phyloP scores from a whole-genome alignment of 2,329 filamentous ascomycete species.

The Peltaster fructicola region DNA sequence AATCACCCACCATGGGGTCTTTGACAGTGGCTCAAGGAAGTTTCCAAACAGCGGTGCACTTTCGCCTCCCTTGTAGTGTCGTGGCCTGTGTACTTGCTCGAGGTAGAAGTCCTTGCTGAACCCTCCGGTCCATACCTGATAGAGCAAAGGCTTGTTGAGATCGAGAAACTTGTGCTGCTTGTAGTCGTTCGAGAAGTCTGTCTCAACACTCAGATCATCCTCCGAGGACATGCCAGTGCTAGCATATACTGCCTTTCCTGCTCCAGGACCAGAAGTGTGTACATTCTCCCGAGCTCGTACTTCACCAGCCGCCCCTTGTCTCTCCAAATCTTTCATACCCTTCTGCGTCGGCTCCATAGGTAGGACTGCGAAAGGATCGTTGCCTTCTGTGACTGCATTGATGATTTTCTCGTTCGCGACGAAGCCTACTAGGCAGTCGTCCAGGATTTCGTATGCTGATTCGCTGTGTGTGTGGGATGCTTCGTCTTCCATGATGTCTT shows the following conservation, averaged over 20 bases:
- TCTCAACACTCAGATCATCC: slow-evolving; percentile 75
- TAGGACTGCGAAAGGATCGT: slow-evolving; percentile 31
- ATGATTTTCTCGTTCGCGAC: slow-evolving; percentile 43
- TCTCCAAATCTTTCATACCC: slow-evolving; percentile 32
- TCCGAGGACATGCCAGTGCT: slow-evolving; percentile 75
- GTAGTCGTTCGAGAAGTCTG: slow-evolving; percentile 59
- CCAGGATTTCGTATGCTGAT: slow-evolving; percentile 85
- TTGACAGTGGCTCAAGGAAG: slow-evolving; percentile 90
- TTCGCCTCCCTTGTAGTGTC: slow-evolving; percentile 84
- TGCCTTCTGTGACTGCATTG: slow-evolving; percentile 31
- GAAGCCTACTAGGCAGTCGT: slow-evolving; percentile 73
- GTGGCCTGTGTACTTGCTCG: slow-evolving; percentile 84
- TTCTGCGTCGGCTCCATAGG: slow-evolving; percentile 33
- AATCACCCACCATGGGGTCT: slow-evolving; percentile 87
- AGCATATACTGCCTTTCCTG: slow-evolving; percentile 30
- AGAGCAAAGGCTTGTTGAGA: slow-evolving; percentile 63
- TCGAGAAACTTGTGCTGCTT: slow-evolving; percentile 89
- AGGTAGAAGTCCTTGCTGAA: slow-evolving; percentile 96
- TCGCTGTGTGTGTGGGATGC: slow-evolving; percentile 76
- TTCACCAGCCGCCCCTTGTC: slow-evolving; percentile 27
- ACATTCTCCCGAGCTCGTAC: slow-evolving; percentile 23
- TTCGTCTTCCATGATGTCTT: slow-evolving; percentile 64
- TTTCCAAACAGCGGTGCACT: slow-evolving; percentile 94
- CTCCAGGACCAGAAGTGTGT: slow-evolving; percentile 7
- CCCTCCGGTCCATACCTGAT: slow-evolving; percentile 73